These are phyloP conservation scores for Cenchrus fungigraminus DNA, from an alignment of 176 grass and related monocot species.

Conservation along the genomic window DNA sequence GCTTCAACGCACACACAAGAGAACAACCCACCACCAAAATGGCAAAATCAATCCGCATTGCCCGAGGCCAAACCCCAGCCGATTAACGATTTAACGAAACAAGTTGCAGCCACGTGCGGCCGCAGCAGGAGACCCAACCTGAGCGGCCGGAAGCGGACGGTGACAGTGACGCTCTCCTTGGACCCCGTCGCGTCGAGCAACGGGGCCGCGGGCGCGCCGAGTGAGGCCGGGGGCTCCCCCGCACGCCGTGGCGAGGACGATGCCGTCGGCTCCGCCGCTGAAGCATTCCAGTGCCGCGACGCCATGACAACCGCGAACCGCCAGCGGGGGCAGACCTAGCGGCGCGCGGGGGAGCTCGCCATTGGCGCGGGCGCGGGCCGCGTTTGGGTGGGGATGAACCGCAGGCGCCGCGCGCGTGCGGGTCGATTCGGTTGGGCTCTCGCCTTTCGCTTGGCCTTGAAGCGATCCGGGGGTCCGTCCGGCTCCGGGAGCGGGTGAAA, in stretches of 20 bases:
- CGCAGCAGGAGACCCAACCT: conserved; percentile 39
- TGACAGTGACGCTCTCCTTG: conserved; percentile 81
- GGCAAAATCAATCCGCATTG: conserved; percentile 38
- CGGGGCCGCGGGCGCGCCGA: background rate
- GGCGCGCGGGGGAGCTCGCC: conserved; percentile 2
- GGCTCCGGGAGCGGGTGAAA: conserved; percentile 17
- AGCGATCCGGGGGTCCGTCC: conserved; percentile 14
- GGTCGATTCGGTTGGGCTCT: background rate
- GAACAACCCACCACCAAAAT: background rate
- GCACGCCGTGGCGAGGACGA: background rate
- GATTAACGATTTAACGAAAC: background rate
- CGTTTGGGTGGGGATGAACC: background rate
- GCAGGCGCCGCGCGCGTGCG: conserved; percentile 5
- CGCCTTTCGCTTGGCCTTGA: conserved; percentile 39
- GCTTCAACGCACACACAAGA: conserved; percentile 35
- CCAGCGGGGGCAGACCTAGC: conserved; percentile 6
- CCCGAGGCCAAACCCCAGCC: conserved; percentile 27
- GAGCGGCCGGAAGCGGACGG: conserved; percentile 86
- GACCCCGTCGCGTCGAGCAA: conserved; percentile 20
- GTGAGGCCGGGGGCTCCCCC: background rate
- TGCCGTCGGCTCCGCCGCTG: background rate
- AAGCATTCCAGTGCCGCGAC: conserved; percentile 49
- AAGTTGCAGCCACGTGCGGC: background rate
- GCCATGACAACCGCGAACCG: conserved; percentile 7
- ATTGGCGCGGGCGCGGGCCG: background rate